A percentile compares a stretch with the other conserved stretches of the same genome.
Evolutionary conservation across 2,329 filamentous ascomycete genomes (phyloP).

Genomic region (Davidsoniella virescens): DNA sequence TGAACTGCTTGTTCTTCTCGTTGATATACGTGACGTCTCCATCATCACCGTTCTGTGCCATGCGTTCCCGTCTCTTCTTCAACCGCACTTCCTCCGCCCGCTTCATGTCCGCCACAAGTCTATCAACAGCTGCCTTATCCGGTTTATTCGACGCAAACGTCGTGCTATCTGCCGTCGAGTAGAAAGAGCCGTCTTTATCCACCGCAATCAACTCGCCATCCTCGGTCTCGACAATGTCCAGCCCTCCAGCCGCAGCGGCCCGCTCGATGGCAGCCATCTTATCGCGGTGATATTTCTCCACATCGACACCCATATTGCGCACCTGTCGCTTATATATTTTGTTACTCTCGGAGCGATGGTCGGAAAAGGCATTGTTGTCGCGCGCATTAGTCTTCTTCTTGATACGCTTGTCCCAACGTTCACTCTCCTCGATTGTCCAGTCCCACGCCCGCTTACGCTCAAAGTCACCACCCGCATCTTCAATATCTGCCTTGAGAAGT

Average conservation of each 20-base stretch:
- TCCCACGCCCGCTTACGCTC: conserved; percentile 98
- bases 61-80: conserved; percentile 71
- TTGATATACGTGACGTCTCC: conserved; percentile 97
- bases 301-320: conserved; percentile 52
- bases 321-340: conserved; percentile 93
- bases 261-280: conserved; percentile 74
- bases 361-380: conserved; percentile 78
- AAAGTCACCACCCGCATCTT: conserved; percentile 76
- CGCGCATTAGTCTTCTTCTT: conserved; percentile 69
- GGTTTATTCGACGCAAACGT: conserved; percentile 75
- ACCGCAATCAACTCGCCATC: conserved; percentile 88
- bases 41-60: conserved; percentile 64
- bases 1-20: conserved; percentile 99
- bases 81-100: conserved; percentile 76
- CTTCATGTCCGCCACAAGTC: conserved; percentile 68
- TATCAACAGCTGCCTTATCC: conserved; percentile 71
- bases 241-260: conserved; percentile 65
- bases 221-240: conserved; percentile 92
- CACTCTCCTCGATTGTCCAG: conserved; percentile 90
- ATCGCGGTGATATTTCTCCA: conserved; percentile 73
- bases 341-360: conserved; percentile 72
- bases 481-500: conserved; percentile 78
- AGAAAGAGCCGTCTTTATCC: conserved; percentile 80
- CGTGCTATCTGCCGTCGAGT: conserved; percentile 71
- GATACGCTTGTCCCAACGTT: conserved; percentile 81